A percentile compares a stretch with the other conserved stretches of the same genome.
Evolutionary conservation across 1,284 basidiomycete genomes (phyloP).

Genomic region (Ustilago trichophora): DNA sequence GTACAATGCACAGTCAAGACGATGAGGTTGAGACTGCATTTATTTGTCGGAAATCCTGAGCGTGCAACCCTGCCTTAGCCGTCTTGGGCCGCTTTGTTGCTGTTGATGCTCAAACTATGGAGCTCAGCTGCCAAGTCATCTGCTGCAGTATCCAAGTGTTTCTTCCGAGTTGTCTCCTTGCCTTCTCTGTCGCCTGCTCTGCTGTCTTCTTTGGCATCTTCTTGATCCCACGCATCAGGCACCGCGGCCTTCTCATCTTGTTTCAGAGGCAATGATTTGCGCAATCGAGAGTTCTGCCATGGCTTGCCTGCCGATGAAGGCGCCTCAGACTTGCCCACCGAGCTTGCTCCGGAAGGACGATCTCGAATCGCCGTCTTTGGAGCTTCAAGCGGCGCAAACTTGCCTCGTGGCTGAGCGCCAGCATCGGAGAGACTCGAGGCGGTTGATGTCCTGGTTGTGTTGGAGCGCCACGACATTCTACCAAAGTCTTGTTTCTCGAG

Average conservation of each 20-base stretch:
- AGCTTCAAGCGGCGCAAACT: constrained; percentile 10
- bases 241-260: background rate
- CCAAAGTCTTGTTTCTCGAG: background rate
- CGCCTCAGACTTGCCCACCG: background rate
- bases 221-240: constrained; percentile 8
- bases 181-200: background rate
- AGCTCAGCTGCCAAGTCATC: constrained; percentile 19
- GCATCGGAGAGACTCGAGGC: background rate
- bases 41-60: too few species aligned
- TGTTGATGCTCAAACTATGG: constrained; percentile 13
- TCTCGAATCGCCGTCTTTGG: background rate
- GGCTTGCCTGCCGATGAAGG: background rate
- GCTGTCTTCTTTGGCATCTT: background rate
- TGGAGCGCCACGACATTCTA: constrained; percentile 5
- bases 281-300: constrained; percentile 31
- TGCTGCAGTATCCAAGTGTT: background rate
- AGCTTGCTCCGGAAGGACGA: background rate
- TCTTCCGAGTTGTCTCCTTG: background rate
- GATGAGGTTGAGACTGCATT: too few species aligned
- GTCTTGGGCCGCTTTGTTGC: background rate
- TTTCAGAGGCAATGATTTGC: constrained; percentile 7
- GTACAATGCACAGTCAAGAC: too few species aligned
- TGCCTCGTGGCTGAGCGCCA: background rate
- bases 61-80: background rate
- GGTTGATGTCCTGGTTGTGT: background rate